A percentile compares a stretch with the other conserved stretches of the same genome.
These are phyloP conservation scores for Tetrapisispora pingtungensis DNA, from an alignment of 805 yeast genomes.

Conservation along the genomic window DNA sequence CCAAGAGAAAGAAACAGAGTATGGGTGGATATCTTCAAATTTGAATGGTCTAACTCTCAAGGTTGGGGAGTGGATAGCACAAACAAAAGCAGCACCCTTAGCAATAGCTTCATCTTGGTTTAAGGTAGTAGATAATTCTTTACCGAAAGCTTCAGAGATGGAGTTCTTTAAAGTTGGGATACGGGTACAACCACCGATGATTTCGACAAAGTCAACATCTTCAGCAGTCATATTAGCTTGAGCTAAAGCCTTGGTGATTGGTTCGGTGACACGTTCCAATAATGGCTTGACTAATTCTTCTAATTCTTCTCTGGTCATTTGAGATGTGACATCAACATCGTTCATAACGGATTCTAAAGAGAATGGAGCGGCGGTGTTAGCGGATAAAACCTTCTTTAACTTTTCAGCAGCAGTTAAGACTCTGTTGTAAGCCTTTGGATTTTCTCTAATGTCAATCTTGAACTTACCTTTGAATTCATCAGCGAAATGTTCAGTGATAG, in stretches of 20 bases:
- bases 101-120: slow-evolving; percentile 99
- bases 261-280: slow-evolving; percentile 60
- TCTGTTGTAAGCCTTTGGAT: slow-evolving; percentile 92
- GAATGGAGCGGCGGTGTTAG: slow-evolving; percentile 88
- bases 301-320: slow-evolving; percentile 78
- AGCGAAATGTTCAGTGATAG: slow-evolving; percentile 88
- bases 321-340: slow-evolving; percentile 88
- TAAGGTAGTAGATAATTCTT: slow-evolving; percentile 81
- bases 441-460: slow-evolving; percentile 82
- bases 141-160: slow-evolving; percentile 68
- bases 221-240: slow-evolving; percentile 62
- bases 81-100: slow-evolving; percentile 95
- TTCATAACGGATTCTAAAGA: slow-evolving; percentile 93
- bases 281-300: slow-evolving; percentile 82
- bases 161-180: slow-evolving; percentile 84
- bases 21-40: slow-evolving; percentile 86
- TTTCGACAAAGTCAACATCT: slow-evolving; percentile 82
- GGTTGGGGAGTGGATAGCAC: slow-evolving; percentile 98
- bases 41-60: slow-evolving; percentile 97
- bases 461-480: slow-evolving; percentile 81
- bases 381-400: slow-evolving; percentile 90
- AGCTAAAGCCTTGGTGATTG: slow-evolving; percentile 72
- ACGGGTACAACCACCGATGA: slow-evolving; percentile 96
- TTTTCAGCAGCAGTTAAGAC: slow-evolving; percentile 84
- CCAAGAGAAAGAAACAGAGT: slow-evolving; percentile 91